Base-by-base conservation (phyloP, 2,329 filamentous ascomycete species). In the Diaporthe sp. region DNA sequence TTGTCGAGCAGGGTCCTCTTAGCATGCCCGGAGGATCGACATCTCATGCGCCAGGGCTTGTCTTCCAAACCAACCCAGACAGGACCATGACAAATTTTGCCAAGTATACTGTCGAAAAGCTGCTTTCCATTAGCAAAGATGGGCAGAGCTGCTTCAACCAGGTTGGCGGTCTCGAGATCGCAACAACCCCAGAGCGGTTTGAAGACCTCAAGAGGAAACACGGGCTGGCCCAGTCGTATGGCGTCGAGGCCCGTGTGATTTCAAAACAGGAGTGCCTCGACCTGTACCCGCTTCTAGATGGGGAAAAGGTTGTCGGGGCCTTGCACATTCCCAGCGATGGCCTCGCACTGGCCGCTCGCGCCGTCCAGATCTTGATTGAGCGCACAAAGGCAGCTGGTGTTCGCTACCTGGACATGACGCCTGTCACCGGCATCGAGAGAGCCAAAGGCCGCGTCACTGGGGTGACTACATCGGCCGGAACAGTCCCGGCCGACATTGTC, bases 21-120 rank as follows among this genome's bases (percentile, higher is more conserved):
- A 83, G 86, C 75, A 89, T 92, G 87, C 91, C 91, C 0, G 91
- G 91, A 37, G 91, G 91, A 59, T 93, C 91, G 39, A 92, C 91
- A 9, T 92, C 91, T 9, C 91, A 93, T 77, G 91, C 91, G 6
- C 91, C 91, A 0, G 91, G 91, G 0, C 85, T 93, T 4, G 91
- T 93, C 0, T 93, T 92, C 78, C 91, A 93, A 79, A 92, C 89
- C 10, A 92, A 89, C 69, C 81, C 84, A 1, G 90, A 88, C 65
- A 90, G 88, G 80, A 89, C 88, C 0, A 85, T 93, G 89, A 91
- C 87, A 7, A 81, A 85, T 4, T 87, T 93, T 71, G 91, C 91
- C 2, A 86, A 86, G 61, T 93, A 93, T 80, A 93, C 91, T 0
- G 87, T 92, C 8, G 85, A 92, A 73, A 93, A 93, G 80, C 82